Conservation (phyloP, 2,329 filamentous ascomycete genomes). For the Fusarium decemcellulare region DNA sequence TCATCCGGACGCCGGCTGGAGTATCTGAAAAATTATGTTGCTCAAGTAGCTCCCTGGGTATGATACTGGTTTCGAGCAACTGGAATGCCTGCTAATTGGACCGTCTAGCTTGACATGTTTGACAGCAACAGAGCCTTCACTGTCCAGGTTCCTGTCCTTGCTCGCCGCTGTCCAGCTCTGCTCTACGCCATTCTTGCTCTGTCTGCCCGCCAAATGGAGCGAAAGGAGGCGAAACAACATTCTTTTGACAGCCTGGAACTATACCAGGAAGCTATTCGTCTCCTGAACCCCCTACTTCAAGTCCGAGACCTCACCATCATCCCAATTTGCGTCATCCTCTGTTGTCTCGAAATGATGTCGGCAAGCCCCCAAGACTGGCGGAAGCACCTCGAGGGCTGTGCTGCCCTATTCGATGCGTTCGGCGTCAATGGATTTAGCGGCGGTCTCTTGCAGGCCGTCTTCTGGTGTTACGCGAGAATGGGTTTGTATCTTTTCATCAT, state of each 20-base stretch:
- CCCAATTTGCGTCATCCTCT: conserved; percentile 57
- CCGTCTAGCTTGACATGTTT: conserved; percentile 68
- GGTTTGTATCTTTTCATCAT: conserved; percentile 49
- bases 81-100: conserved; percentile 4
- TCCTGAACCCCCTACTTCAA: conserved; percentile 54
- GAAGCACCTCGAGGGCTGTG: conserved; percentile 70
- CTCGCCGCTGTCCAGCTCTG: conserved; percentile 61
- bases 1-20: conserved; percentile 52
- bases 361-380: conserved; percentile 64
- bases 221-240: conserved; percentile 59
- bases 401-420: conserved; percentile 66
- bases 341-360: conserved; percentile 60
- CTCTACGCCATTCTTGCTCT: conserved; percentile 68
- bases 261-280: conserved; percentile 68
- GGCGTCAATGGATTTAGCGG: conserved; percentile 68
- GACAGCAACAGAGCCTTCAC: conserved; percentile 68
- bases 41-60: conserved; percentile 67
- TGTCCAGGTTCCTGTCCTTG: conserved; percentile 64
- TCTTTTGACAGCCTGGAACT: conserved; percentile 67
- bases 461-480: conserved; percentile 73
- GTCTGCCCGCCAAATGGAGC: conserved; percentile 67
- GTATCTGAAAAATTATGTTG: conserved; percentile 66
- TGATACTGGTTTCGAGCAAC: neutral
- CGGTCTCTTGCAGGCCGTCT: conserved; percentile 67
- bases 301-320: conserved; percentile 51